Evolutionary conservation across 441 rosid genomes (phyloP), one percentile per base, ranked within the genome.

Genomic region (Adansonia grandidieri): DNA sequence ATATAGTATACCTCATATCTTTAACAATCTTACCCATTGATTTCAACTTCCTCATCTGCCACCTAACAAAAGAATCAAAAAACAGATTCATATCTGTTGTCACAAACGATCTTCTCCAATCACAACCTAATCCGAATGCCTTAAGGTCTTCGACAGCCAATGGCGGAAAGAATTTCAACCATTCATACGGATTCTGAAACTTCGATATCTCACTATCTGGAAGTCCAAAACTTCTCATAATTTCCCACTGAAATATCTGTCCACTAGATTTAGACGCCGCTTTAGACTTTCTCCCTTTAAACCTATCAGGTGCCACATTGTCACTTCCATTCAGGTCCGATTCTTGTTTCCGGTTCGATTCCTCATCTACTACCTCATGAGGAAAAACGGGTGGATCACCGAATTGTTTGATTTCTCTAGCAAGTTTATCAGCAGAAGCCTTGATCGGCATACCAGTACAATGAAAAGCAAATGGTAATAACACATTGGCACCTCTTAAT

Each of bases 31-130:
- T 95, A 5, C 99, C 96, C 97, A 88, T 84, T 9, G 97, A 78
- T 79, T 88, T 93, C 83, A 95, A 77, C 85, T 92, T 95, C 85
- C 92, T 88, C 92, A 95, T 91, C 82, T 95, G 97, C 99, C 99
- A 95, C 85, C 81, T 84, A 58, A 95, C 95, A 83, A 95, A 93
- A 17, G 92, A 80, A 82, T 95, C 93, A 47, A 83, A 95, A 66
- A 89, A 95, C 0, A 90, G 96, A 78, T 95, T 92, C 77, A 85
- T 86, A 76, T 92, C 95, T 5, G 99, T 95, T 0, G 96, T 95
- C 66, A 95, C 91, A 75, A 95, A 95, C 0, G 98, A 91, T 1
- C 98, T 90, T 60, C 99, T 86, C 98, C 99, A 95, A 68, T 95
- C 99, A 80, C 96, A 92, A 61, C 99, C 95, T 83, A 95, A 77